Evolutionary conservation across 1,284 basidiomycete species (phyloP), one percentile per base, ranked within the genome.

Genomic region (Phellopilus nigrolimitatus): DNA sequence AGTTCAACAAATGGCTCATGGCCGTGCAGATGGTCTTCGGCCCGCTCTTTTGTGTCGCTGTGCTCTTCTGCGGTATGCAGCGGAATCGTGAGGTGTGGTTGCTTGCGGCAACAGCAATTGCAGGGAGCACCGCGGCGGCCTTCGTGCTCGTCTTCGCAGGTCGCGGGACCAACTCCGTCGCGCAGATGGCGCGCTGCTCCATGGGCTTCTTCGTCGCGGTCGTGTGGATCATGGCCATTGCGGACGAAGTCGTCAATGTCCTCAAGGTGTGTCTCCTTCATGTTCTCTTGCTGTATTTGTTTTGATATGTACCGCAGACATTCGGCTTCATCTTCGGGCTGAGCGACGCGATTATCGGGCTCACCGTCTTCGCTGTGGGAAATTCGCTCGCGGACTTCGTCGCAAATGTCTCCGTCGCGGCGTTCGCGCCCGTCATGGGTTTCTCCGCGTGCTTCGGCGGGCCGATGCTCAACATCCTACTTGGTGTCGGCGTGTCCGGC

Each of bases 311-410:
- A 41, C 22, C 62, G 2, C 61, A 95, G 86, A 88, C 91, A 0
- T 87, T 97, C 60, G 95, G 95, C 13, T 82, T 88, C 66, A 89
- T 98, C 51, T 88, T 97, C 60, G 94, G 95, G 0, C 76, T 99
- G 21, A 94, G 91, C n/a, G 92, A 98, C 65, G 95, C 95, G 22
- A 95, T 99, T 63, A 88, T 99, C 48, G 95, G 95, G 2, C 71
- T 98, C 45, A 98, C 95, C 0, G 86, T 99, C 57, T 99, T 99
- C 62, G 95, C 95, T 0, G 79, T 97, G 28, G 95, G 95, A 19
- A 98, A 98, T 68, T 95, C 91, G 27, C 79, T 97, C 5, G 95
- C 95, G 1, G 95, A 99, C 68, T 79, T 98, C 15, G 95, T 99
- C 2, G 95, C 95, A 30, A 98, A 99, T 69, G 88, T 93, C 69